Evolutionary conservation across 768 basidiomycete species (phyloP).

Genomic region (Multifurca ochricompacta): DNA sequence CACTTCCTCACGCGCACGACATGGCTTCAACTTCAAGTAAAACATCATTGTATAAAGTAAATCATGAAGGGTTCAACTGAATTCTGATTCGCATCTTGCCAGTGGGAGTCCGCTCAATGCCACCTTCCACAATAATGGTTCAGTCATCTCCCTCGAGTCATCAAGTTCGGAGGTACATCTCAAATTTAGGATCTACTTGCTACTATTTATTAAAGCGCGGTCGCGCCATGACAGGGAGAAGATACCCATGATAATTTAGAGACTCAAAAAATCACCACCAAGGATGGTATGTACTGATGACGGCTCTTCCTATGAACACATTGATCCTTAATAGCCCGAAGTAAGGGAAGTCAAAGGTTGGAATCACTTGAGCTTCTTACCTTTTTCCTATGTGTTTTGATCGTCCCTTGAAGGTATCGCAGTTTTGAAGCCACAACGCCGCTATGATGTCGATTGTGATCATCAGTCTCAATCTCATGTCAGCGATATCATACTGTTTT

Average conservation of each 20-base stretch:
- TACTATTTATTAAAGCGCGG: background rate
- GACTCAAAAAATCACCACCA: background rate
- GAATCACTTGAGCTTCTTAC: background rate
- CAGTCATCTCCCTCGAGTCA: constrained; percentile 9
- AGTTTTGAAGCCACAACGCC: background rate
- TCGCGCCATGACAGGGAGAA: background rate
- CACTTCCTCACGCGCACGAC: too few species aligned
- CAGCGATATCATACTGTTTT: background rate
- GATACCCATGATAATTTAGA: background rate
- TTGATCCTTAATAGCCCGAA: background rate
- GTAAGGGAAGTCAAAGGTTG: background rate
- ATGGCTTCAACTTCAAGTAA: background rate
- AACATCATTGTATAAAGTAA: background rate
- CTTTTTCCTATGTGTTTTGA: background rate
- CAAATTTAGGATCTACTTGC: background rate
- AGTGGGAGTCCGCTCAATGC: background rate
- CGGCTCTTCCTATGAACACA: background rate
- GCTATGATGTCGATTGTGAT: background rate
- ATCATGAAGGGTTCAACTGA: background rate
- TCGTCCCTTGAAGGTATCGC: background rate
- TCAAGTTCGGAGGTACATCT: constrained; percentile 2
- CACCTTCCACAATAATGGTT: background rate
- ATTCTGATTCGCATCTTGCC: background rate
- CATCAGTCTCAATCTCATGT: background rate
- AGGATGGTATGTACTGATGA: background rate